A percentile compares a stretch with the other conserved stretches of the same genome.
Conservation (phyloP, 768 basidiomycete species). For the Trametes maxima region DNA sequence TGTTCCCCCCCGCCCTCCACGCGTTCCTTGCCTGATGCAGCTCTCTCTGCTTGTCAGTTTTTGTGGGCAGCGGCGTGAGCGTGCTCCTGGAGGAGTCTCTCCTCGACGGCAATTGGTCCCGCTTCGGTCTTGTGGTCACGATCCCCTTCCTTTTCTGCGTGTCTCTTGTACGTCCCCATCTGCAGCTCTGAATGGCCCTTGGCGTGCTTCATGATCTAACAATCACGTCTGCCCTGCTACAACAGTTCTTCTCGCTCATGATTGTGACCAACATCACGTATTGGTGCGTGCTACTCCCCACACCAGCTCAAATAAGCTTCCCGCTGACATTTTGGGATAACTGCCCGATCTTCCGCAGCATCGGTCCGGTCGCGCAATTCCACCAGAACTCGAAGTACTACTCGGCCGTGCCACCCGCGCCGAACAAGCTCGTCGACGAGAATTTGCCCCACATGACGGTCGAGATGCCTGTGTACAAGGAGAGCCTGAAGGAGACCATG, state of each 20-base stretch:
- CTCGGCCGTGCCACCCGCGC: conserved; percentile 63
- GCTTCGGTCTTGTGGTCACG: conserved; percentile 69
- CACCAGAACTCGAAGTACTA: conserved; percentile 86
- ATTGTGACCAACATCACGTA: conserved; percentile 65
- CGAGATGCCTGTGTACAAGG: conserved; percentile 89
- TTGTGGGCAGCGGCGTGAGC: conserved; percentile 62
- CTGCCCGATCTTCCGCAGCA: conserved; percentile 38
- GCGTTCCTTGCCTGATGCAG: neutral
- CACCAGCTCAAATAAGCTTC: neutral
- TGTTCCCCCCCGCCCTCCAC: neutral
- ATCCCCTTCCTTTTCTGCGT: conserved; percentile 77
- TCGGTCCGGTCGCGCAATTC: conserved; percentile 86
- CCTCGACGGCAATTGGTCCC: conserved; percentile 60
- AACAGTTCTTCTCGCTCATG: conserved; percentile 75
- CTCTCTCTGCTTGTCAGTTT: conserved; percentile 46
- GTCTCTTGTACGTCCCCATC: conserved; percentile 53
- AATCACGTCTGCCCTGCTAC: neutral
- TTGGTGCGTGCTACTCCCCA: conserved; percentile 46
- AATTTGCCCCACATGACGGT: conserved; percentile 75
- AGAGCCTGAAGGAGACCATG: conserved; percentile 82
- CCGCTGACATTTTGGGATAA: conserved; percentile 4
- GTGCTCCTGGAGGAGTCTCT: conserved; percentile 67
- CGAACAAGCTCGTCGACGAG: conserved; percentile 64
- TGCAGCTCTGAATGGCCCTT: neutral
- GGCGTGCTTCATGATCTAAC: neutral